Evolutionary conservation across 257 asterid genomes (phyloP), one percentile per base, ranked within the genome.

Genomic region (Galeopsis tetrahit): DNA sequence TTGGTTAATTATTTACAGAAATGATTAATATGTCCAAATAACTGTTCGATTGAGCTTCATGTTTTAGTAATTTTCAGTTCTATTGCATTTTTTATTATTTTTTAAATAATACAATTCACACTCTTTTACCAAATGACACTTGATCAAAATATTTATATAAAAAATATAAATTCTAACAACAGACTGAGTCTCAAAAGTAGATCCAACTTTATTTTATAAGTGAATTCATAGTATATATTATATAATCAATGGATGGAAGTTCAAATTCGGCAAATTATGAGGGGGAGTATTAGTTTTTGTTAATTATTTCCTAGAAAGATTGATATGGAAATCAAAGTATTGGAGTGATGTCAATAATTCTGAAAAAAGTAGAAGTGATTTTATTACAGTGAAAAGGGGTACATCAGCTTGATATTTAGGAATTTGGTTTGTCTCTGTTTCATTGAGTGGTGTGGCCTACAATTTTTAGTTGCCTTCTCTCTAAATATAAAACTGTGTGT

Each of bases 371-470:
- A 14, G 57, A 14, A 51, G 2, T 0, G 4, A 14, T 34, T 14
- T 52, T 4, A 66, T 31, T 5, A 32, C 9, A 3, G 55, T n/a
- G n/a, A 68, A 21, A 11, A 9, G 14, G 59, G 46, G 4, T 32
- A 15, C 7, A 35, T 33, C 3, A 10, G 15, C 9, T n/a, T 48
- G 33, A 6, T 51, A 51, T 51, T 51, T 52, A 3, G 17, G 5
- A 13, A 38, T 38, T 36, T 31, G 59, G 40, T 14, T 6, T 51
- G 17, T 38, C 31, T 57, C 73, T 70, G 81, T 77, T 71, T 51
- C 68, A 70, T 77, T 77, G 81, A 57, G 70, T 56, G 48, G 32
- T 71, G 31, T 69, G 85, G 80, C 87, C 84, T 73, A 81, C 78
- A 32, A 44, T 70, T 40, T 6, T 48, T 52, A 61, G 78, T 72